phyloP scores from a whole-genome alignment of 768 basidiomycete species.

The Pulveroboletus frians region DNA sequence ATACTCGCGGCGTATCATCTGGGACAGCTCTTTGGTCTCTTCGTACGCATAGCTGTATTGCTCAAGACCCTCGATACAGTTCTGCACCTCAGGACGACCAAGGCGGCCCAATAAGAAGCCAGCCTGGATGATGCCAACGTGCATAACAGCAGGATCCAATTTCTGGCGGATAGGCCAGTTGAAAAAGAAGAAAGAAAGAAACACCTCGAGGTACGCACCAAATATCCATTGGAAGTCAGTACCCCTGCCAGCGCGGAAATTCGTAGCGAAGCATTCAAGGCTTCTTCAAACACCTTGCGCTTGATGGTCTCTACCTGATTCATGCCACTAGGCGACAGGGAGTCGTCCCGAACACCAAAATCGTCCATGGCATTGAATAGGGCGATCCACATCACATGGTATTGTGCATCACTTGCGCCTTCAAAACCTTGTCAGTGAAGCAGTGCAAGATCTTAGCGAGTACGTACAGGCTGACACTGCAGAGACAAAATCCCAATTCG shows the following conservation, averaged over 20 bases:
- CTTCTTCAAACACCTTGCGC: constrained; percentile 73
- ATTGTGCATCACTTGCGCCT: constrained; percentile 83
- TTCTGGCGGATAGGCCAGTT: constrained; percentile 37
- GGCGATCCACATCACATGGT: constrained; percentile 89
- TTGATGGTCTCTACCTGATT: constrained; percentile 65
- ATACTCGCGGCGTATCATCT: constrained; percentile 53
- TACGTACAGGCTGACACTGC: constrained; percentile 59
- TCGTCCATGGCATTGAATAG: constrained; percentile 80
- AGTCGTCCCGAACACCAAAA: constrained; percentile 68
- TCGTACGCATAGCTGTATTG: constrained; percentile 89
- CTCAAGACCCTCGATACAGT: constrained; percentile 79
- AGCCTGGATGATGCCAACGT: constrained; percentile 79
- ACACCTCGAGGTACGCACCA: constrained; percentile 43
- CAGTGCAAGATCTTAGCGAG: not conserved
- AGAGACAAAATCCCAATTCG: constrained; percentile 85
- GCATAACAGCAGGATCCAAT: constrained; percentile 85
- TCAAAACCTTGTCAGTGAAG: constrained; percentile 7
- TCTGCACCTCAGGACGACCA: constrained; percentile 77
- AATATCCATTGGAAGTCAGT: constrained; percentile 80
- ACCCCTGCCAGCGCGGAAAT: constrained; percentile 88
- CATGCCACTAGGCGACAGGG: constrained; percentile 31
- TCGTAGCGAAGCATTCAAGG: constrained; percentile 77
- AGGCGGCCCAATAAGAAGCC: constrained; percentile 76
- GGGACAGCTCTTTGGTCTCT: constrained; percentile 74
- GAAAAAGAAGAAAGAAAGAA: constrained; percentile 4